Evolutionary conservation across 1,139 yeast species (phyloP).

Genomic region (Saccharomyces hybrid): DNA sequence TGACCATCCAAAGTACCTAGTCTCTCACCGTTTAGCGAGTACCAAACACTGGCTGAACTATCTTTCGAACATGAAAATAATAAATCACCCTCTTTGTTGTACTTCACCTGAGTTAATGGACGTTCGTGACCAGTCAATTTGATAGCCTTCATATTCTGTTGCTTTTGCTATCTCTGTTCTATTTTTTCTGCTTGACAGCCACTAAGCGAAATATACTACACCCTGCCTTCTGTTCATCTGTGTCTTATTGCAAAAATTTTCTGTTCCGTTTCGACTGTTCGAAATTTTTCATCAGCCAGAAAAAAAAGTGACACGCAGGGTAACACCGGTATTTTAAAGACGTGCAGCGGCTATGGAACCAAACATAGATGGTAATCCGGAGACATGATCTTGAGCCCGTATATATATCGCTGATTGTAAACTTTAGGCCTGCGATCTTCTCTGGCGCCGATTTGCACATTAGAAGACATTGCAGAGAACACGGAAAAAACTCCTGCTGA

Average conservation of each 20-base stretch:
- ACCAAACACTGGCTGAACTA: slow-evolving; percentile 86
- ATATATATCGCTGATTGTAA: too few species aligned
- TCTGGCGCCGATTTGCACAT: background rate
- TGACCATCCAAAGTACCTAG: slow-evolving; percentile 89
- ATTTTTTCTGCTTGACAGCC: background rate
- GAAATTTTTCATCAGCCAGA: background rate
- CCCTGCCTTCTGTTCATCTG: background rate
- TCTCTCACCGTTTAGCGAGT: slow-evolving; percentile 91
- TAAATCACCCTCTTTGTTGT: slow-evolving; percentile 91
- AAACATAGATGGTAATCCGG: background rate
- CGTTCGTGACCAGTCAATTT: slow-evolving; percentile 74
- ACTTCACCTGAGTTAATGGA: slow-evolving; percentile 85
- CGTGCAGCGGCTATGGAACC: background rate
- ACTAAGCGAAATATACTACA: background rate
- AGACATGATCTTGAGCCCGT: background rate
- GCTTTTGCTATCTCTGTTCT: background rate
- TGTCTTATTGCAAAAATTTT: background rate
- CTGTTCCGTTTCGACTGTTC: background rate
- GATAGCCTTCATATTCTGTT: slow-evolving; percentile 44
- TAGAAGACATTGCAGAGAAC: too few species aligned
- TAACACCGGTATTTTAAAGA: background rate
- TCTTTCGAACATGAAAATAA: slow-evolving; percentile 91
- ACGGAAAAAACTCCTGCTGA: background rate
- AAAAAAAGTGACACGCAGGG: background rate
- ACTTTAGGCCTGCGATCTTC: too few species aligned